These are phyloP conservation scores for Naumovozyma dairenensis DNA, from an alignment of 805 yeast genomes.

Conservation along the genomic window DNA sequence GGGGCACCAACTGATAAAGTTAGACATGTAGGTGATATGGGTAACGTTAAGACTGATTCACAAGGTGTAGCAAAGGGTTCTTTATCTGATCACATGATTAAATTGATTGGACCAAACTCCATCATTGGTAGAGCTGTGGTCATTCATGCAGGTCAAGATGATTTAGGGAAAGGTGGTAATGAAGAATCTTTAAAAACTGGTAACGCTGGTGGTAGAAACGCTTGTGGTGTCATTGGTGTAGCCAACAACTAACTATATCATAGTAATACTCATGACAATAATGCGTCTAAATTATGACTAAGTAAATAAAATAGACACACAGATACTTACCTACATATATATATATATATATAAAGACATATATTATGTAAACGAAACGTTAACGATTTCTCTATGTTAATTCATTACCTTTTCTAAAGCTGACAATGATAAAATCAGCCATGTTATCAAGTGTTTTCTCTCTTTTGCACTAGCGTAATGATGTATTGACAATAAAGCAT, in stretches of 20 bases:
- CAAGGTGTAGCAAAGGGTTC: slow-evolving; percentile 87
- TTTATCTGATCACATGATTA: slow-evolving; percentile 64
- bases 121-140: slow-evolving; percentile 93
- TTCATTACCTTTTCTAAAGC: too few relatives aligned
- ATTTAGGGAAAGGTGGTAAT: slow-evolving; percentile 88
- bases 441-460: too few relatives aligned
- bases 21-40: slow-evolving; percentile 72
- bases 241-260: slow-evolving; percentile 8
- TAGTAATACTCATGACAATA: neutral
- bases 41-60: slow-evolving; percentile 84
- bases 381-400: too few relatives aligned
- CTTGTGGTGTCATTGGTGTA: slow-evolving; percentile 93
- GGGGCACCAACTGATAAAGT: slow-evolving; percentile 71
- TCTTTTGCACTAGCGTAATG: too few relatives aligned
- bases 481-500: too few relatives aligned
- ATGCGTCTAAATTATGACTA: too few relatives aligned
- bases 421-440: too few relatives aligned
- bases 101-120: slow-evolving; percentile 78
- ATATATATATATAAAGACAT: neutral
- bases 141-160: slow-evolving; percentile 87
- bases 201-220: slow-evolving; percentile 96
- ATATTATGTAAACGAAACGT: too few relatives aligned
- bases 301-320: neutral
- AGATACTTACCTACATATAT: slow-evolving; percentile 1
- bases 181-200: slow-evolving; percentile 91